Base-by-base conservation (phyloP, 345 rosid species). In the Bruguiera gymnorhiza region DNA sequence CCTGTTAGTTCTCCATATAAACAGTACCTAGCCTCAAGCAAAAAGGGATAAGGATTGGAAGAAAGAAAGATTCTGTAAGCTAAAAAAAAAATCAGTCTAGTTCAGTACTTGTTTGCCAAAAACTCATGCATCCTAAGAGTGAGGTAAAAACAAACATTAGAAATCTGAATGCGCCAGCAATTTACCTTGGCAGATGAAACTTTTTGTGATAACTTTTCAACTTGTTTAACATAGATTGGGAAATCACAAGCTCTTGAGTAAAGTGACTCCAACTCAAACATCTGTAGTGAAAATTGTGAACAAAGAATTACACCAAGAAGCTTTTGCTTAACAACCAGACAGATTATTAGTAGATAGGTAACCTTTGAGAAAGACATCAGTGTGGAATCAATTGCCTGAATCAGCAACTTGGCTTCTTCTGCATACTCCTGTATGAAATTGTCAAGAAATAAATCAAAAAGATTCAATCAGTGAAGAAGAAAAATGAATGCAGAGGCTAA, bases 161-260 rank as follows among this genome's bases (percentile, higher is more conserved):
- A 66, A 29, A 6, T 51, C 51, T 34, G 31, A 58, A 63, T 60
- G 53, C 5, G 19, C 29, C 63, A 52, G 30, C 27, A 76, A 68
- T 55, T 15, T 86, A 94, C 98, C 98, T 94, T 86, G 2, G 75
- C 86, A 20, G 81, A 80, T 34, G 86, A 83, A 69, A 88, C 63
- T 78, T 85, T 91, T 67, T 77, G 67, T 15, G 77, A 84, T 74
- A 94, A 79, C 75, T 79, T 82, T 70, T 81, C 82, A 43, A 73
- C 77, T 78, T 87, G 83, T 70, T 68, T 74, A 53, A 87, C 68
- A 81, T 76, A 72, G 57, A 94, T 79, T 19, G 91, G 95, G 50
- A 85, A 81, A 72, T 68, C 72, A 69, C 75, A 75, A 75, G 83
- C 84, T 81, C 82, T 86, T 43, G 86, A 79, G 69, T 86, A 72